Conservation (phyloP, 192 early-diverging fungal genomes). For the Spizellomyces sp. region DNA sequence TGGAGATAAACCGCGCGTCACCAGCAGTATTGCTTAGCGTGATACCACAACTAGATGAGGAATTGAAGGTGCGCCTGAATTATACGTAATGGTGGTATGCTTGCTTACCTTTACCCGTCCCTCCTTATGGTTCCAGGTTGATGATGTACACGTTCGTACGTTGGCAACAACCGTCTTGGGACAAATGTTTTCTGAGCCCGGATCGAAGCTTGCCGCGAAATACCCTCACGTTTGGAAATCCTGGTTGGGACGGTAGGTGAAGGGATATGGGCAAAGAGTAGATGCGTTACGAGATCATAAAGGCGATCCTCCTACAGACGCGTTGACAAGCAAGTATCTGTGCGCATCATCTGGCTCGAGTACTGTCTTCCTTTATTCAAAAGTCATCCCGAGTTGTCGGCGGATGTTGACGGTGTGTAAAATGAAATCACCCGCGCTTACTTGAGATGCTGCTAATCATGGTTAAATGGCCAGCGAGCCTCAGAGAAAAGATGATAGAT, state of each 20-base stretch:
- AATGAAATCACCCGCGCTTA: constrained; percentile 4
- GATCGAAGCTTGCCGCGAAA: constrained; percentile 65
- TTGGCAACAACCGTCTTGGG: constrained; percentile 80
- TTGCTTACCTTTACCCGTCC: neutral
- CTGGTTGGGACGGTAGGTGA: constrained; percentile 63
- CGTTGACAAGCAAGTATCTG: constrained; percentile 70
- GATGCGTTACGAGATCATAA: no score
- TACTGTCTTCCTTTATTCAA: constrained; percentile 63
- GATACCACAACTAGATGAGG: constrained; percentile 92
- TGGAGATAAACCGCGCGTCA: constrained; percentile 75
- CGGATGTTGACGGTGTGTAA: constrained; percentile 53
- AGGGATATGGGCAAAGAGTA: no score
- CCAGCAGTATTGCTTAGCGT: constrained; percentile 85
- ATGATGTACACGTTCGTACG: constrained; percentile 74
- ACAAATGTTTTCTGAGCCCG: constrained; percentile 84
- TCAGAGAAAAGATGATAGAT: constrained; percentile 76
- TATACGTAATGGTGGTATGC: no score
- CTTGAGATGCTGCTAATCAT: neutral
- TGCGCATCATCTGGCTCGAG: constrained; percentile 80
- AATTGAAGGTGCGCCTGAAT: constrained; percentile 62
- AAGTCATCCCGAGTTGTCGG: constrained; percentile 69
- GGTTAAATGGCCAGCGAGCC: constrained; percentile 41
- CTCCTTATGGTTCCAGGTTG: constrained; percentile 56
- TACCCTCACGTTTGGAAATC: constrained; percentile 84
- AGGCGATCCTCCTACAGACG: constrained; percentile 35